phyloP scores from a whole-genome alignment of 2,329 filamentous ascomycete genomes.

The Arthrobotrys conoides region DNA sequence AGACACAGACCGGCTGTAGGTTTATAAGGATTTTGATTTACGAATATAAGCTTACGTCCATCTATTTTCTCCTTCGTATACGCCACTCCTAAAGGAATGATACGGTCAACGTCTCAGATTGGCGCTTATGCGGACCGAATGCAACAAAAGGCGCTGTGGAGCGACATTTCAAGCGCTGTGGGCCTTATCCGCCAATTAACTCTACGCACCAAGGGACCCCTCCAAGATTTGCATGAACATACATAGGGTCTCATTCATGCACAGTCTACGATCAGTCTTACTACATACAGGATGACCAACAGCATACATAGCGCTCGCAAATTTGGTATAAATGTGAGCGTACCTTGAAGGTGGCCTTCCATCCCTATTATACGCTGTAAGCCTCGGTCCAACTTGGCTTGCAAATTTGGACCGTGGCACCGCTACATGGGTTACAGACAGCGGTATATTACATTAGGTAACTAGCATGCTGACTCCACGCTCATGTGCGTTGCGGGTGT shows the following conservation, averaged over 20 bases:
- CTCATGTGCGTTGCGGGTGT: constrained; percentile 19
- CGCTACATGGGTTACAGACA: neutral
- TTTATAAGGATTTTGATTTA: constrained; percentile 21
- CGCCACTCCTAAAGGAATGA: constrained; percentile 23
- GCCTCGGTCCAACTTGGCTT: constrained; percentile 8
- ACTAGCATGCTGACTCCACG: constrained; percentile 15
- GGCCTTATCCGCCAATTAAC: constrained; percentile 45
- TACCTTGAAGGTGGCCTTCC: neutral
- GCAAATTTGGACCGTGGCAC: neutral
- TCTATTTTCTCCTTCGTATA: neutral
- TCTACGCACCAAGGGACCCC: constrained; percentile 4
- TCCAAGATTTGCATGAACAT: constrained; percentile 14
- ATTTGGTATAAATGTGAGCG: neutral
- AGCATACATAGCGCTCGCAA: neutral
- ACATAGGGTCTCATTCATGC: constrained; percentile 2
- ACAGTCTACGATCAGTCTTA: neutral
- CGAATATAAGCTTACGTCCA: neutral
- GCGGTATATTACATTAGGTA: constrained; percentile 27
- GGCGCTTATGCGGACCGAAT: constrained; percentile 41
- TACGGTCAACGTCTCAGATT: constrained; percentile 42
- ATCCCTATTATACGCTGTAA: too few species aligned
- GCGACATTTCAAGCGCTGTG: constrained; percentile 33
- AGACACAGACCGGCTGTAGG: neutral
- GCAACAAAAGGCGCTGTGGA: constrained; percentile 47
- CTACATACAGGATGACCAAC: constrained; percentile 8